These are phyloP conservation scores for Phytopythium cucurbitacearum DNA, from an alignment of 352 stramenopile genomes.

Conservation along the genomic window DNA sequence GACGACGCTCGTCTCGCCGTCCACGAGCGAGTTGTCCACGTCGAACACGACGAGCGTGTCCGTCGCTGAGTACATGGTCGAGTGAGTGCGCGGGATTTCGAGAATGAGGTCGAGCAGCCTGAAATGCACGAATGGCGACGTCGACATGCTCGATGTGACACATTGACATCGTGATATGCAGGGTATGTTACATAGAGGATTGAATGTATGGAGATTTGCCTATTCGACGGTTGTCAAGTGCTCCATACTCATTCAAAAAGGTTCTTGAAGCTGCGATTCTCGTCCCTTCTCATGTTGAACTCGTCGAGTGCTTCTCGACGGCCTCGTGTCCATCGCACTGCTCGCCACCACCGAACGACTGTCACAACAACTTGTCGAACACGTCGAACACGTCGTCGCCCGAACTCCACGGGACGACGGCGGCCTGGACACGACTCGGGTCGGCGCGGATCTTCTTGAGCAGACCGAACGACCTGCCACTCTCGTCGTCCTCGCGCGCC, in stretches of 20 bases:
- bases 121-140: too few relatives aligned
- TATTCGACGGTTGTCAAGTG: neutral
- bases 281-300: too few relatives aligned
- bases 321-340: too few relatives aligned
- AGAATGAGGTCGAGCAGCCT: too few relatives aligned
- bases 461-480: conserved; percentile 48
- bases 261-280: too few relatives aligned
- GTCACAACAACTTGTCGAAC: conserved; percentile 17
- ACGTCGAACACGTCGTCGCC: conserved; percentile 55
- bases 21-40: conserved; percentile 42
- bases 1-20: conserved; percentile 42
- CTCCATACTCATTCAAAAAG: neutral
- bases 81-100: too few relatives aligned
- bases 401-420: conserved; percentile 55
- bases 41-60: conserved; percentile 47
- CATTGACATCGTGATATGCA: too few relatives aligned
- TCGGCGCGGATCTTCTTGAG: conserved; percentile 41
- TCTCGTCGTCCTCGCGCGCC: conserved; percentile 42
- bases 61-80: neutral
- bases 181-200: too few relatives aligned
- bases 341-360: neutral
- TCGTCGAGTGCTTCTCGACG: too few relatives aligned
- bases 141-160: too few relatives aligned
- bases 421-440: conserved; percentile 26
- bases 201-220: neutral